Evolutionary conservation across 495 filamentous ascomycete species (phyloP).

Genomic region (Trichoderma asperelloides): DNA sequence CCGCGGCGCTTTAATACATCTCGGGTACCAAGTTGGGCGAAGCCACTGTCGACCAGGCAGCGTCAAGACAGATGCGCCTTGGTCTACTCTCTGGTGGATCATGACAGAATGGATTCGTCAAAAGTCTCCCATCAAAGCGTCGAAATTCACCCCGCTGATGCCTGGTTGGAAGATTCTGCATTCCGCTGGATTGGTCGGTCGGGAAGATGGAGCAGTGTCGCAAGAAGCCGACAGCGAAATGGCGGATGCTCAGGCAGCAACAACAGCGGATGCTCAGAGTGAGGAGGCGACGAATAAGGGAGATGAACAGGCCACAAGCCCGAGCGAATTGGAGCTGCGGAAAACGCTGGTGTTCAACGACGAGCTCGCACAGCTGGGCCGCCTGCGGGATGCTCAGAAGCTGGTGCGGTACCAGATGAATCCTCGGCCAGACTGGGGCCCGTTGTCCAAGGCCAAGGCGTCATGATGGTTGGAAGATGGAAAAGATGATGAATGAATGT

Average conservation of each 20-base stretch:
- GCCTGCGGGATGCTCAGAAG: slow-evolving; percentile 50
- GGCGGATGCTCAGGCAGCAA: neutral
- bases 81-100: slow-evolving; percentile 82
- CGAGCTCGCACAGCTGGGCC: slow-evolving; percentile 63
- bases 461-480: neutral
- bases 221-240: slow-evolving; percentile 14
- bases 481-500: neutral
- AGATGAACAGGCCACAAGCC: slow-evolving; percentile 13
- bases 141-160: slow-evolving; percentile 55
- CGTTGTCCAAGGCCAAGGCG: slow-evolving; percentile 61
- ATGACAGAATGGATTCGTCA: slow-evolving; percentile 87
- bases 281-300: slow-evolving; percentile 11
- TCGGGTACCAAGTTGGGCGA: slow-evolving; percentile 73
- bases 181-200: neutral
- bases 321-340: slow-evolving; percentile 26
- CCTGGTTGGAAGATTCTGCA: slow-evolving; percentile 53
- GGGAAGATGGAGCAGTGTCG: slow-evolving; percentile 16
- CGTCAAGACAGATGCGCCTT: slow-evolving; percentile 84
- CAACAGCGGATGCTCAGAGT: slow-evolving; percentile 1
- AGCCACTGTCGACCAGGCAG: slow-evolving; percentile 84
- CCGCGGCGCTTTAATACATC: slow-evolving; percentile 66
- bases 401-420: slow-evolving; percentile 81
- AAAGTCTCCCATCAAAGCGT: slow-evolving; percentile 61
- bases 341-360: slow-evolving; percentile 76
- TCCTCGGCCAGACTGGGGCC: slow-evolving; percentile 87